Conservation (phyloP, 768 basidiomycete species). For the Pholiota microspora region DNA sequence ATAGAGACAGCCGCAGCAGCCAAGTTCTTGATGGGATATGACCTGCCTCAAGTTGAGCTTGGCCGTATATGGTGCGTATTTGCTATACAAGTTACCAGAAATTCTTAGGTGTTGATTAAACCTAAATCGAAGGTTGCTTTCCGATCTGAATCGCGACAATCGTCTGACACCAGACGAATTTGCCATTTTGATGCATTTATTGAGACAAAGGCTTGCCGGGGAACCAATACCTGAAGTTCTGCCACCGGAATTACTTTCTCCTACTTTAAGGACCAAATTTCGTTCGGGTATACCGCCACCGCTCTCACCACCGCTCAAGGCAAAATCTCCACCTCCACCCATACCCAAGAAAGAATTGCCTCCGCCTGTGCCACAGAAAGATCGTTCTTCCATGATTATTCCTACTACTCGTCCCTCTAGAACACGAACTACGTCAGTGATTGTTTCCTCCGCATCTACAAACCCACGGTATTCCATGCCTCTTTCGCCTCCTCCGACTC, state of each 20-base stretch:
- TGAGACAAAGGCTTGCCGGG: conserved; percentile 29
- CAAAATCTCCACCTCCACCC: not conserved
- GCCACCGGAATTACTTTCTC: conserved; percentile 28
- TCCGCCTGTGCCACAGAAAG: conserved; percentile 7
- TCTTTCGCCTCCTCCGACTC: conserved; percentile 9
- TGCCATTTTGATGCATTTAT: conserved; percentile 34
- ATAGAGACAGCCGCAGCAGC: conserved; percentile 31
- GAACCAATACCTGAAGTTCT: conserved; percentile 29
- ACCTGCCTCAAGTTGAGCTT: conserved; percentile 30
- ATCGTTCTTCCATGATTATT: not conserved
- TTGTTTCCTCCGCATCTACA: not conserved
- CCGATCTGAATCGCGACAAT: conserved; percentile 31
- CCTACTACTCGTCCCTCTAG: not conserved
- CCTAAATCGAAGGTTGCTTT: conserved; percentile 29
- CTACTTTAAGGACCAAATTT: conserved; percentile 7
- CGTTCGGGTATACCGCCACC: not conserved
- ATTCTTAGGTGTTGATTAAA: not conserved
- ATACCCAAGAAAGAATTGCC: conserved; percentile 1
- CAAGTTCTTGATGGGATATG: conserved; percentile 31
- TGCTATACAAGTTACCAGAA: not conserved
- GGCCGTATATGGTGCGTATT: conserved; percentile 34
- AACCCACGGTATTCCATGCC: conserved; percentile 5
- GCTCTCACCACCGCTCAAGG: not conserved
- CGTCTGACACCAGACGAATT: conserved; percentile 36
- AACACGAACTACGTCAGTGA: not conserved